Percentiles rank a stretch among this genome's conserved stretches.
phyloP scores from a whole-genome alignment of 257 asterid species.

The Osmanthus fragrans region DNA sequence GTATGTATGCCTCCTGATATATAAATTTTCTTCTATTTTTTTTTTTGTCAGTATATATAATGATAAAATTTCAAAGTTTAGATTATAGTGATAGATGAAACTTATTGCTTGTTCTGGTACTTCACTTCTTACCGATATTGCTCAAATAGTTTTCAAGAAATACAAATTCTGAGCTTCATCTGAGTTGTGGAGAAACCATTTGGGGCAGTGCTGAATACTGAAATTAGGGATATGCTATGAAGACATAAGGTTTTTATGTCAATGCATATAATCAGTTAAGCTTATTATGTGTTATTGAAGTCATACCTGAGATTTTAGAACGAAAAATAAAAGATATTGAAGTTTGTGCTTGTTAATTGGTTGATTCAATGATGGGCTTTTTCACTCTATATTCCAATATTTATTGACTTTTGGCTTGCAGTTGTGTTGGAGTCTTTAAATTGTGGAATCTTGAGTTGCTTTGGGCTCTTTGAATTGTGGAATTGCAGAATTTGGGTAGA shows the following conservation, averaged over 20 bases:
- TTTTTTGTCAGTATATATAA: neutral
- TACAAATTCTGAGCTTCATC: too few species aligned
- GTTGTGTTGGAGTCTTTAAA: neutral
- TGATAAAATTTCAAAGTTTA: neutral
- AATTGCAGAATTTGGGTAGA: slow-evolving; percentile 12
- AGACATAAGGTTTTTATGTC: too few species aligned
- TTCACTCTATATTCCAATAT: neutral
- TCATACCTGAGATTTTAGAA: too few species aligned
- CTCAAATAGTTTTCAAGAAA: too few species aligned
- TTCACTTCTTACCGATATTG: neutral
- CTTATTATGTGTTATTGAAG: too few species aligned
- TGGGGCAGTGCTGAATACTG: too few species aligned
- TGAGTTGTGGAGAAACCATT: too few species aligned
- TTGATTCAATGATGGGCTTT: neutral
- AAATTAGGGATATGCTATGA: too few species aligned
- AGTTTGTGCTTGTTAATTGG: slow-evolving; percentile 13
- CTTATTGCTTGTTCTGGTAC: neutral
- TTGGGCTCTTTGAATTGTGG: slow-evolving; percentile 17
- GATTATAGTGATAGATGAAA: neutral
- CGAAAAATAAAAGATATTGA: slow-evolving; percentile 9
- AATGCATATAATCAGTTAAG: too few species aligned
- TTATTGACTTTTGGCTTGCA: neutral
- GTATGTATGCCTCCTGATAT: slow-evolving; percentile 33
- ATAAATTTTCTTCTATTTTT: slow-evolving; percentile 8
- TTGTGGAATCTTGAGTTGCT: slow-evolving; percentile 5